These are phyloP conservation scores for Solanum chmielewskii DNA, from an alignment of 257 asterid genomes.

Conservation along the genomic window DNA sequence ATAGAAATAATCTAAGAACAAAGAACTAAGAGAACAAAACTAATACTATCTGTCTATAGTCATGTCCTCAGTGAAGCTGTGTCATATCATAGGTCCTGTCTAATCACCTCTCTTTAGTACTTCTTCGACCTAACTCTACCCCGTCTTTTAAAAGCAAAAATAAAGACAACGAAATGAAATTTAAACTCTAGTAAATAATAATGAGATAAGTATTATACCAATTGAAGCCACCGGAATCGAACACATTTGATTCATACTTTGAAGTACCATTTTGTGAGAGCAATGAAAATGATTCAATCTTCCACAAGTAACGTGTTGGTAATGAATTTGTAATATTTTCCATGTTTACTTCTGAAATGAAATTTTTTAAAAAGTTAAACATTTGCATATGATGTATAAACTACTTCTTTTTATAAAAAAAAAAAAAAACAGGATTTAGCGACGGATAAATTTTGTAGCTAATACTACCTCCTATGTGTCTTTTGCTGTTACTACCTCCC, in stretches of 20 bases:
- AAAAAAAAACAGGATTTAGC: too few relatives aligned
- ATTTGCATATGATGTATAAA: too few relatives aligned
- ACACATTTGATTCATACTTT: background rate
- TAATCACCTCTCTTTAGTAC: background rate
- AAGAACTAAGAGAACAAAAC: too few relatives aligned
- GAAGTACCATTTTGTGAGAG: too few relatives aligned
- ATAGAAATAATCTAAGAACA: background rate
- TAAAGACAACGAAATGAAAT: background rate
- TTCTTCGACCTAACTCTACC: background rate
- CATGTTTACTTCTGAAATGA: background rate
- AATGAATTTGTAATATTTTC: background rate
- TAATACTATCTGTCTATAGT: background rate
- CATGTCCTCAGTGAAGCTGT: too few relatives aligned
- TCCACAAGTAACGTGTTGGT: background rate
- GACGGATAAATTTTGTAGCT: background rate
- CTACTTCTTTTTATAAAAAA: too few relatives aligned
- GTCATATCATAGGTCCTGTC: too few relatives aligned
- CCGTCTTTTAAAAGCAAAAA: background rate
- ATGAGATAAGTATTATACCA: background rate
- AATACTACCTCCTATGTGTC: too few relatives aligned
- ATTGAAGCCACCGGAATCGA: background rate
- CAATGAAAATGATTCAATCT: too few relatives aligned
- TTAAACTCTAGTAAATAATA: too few relatives aligned
- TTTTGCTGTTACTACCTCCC: too few relatives aligned
- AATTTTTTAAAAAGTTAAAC: too few relatives aligned